phyloP scores from a whole-genome alignment of 768 basidiomycete species.

The Solioccasus polychromus region DNA sequence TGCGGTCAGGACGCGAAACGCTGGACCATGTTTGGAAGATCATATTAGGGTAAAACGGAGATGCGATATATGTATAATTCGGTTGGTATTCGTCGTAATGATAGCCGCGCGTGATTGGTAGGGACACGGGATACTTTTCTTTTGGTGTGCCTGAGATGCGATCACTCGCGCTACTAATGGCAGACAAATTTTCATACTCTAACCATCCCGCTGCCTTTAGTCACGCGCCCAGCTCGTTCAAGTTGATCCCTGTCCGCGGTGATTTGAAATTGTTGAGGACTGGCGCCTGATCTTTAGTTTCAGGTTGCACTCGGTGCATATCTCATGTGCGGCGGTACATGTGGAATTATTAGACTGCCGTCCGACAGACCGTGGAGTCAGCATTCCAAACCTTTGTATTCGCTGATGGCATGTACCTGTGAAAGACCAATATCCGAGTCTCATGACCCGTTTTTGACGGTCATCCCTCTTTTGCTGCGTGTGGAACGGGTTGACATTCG shows the following conservation, averaged over 20 bases:
- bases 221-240: too few relatives aligned
- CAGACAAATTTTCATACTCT: too few relatives aligned
- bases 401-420: too few relatives aligned
- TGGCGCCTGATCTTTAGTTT: too few relatives aligned
- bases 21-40: conserved; percentile 96
- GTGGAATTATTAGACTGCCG: too few relatives aligned
- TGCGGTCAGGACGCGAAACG: conserved; percentile 88
- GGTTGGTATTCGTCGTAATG: not conserved
- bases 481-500: not conserved
- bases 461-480: not conserved
- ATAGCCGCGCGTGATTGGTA: not conserved
- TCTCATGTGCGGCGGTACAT: too few relatives aligned
- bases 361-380: not conserved
- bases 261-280: too few relatives aligned
- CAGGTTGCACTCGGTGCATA: too few relatives aligned
- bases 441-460: not conserved
- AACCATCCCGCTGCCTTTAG: too few relatives aligned
- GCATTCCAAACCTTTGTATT: not conserved
- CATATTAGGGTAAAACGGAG: conserved; percentile 48
- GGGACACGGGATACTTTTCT: not conserved
- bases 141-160: not conserved
- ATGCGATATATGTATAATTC: not conserved
- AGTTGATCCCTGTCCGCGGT: too few relatives aligned
- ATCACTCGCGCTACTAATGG: not conserved
- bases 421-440: not conserved